phyloP scores from a whole-genome alignment of 1,284 basidiomycete species.

The Xerocomus amazonicus region DNA sequence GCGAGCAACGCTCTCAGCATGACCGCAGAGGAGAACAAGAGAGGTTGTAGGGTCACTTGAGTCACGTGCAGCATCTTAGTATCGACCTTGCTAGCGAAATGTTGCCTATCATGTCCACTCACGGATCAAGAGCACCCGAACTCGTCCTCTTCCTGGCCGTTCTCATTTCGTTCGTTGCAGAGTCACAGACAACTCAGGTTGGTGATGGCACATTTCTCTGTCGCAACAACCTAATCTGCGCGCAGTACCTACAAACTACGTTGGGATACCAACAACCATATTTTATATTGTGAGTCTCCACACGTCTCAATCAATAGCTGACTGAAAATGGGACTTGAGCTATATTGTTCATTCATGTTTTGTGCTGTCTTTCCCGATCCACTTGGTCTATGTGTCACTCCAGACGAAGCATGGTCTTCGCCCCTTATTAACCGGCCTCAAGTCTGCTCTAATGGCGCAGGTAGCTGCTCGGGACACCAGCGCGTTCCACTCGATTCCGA shows the following conservation, averaged over 20 bases:
- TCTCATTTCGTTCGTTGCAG: constrained; percentile 64
- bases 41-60: too few relatives aligned
- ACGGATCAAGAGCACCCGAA: constrained; percentile 29
- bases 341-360: constrained; percentile 76
- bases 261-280: constrained; percentile 72
- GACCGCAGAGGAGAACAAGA: background rate
- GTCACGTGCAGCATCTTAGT: too few relatives aligned
- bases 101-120: background rate
- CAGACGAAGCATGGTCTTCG: constrained; percentile 45
- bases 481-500: constrained; percentile 12
- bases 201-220: constrained; percentile 12
- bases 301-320: background rate
- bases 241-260: constrained; percentile 70
- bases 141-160: constrained; percentile 38
- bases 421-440: constrained; percentile 49
- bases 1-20: constrained; percentile 68
- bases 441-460: constrained; percentile 50
- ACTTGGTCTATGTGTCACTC: constrained; percentile 57
- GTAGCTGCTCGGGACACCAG: constrained; percentile 38
- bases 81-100: too few relatives aligned
- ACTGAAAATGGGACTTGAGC: constrained; percentile 37
- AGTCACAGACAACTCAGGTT: constrained; percentile 72
- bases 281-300: constrained; percentile 65
- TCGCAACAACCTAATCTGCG: background rate
- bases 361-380: constrained; percentile 64